Evolutionary conservation across 1,284 basidiomycete species (phyloP).

Genomic region (Microbotryomycetes sp.): DNA sequence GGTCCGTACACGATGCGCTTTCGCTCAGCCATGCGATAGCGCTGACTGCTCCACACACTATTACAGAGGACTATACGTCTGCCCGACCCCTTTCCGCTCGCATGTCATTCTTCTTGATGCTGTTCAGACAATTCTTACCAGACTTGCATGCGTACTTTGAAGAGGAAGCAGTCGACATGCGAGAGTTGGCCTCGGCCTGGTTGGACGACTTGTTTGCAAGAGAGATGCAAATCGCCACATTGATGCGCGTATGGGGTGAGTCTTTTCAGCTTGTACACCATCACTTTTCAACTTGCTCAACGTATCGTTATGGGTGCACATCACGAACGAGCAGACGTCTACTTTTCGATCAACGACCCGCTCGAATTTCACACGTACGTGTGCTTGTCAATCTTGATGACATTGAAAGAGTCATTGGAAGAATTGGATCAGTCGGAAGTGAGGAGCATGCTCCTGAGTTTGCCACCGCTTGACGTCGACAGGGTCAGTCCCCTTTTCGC

Average conservation of each 20-base stretch:
- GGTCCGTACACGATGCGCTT: slow-evolving; percentile 6
- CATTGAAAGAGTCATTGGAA: slow-evolving; percentile 40
- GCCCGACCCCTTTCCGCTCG: slow-evolving; percentile 34
- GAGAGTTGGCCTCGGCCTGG: slow-evolving; percentile 38
- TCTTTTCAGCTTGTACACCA: neutral
- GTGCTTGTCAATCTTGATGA: slow-evolving; percentile 40
- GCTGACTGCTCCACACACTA: no score
- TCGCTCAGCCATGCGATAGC: neutral
- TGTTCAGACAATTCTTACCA: slow-evolving; percentile 39
- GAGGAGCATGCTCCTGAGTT: slow-evolving; percentile 38
- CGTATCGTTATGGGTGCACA: neutral
- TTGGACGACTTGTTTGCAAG: slow-evolving; percentile 38
- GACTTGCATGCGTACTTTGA: slow-evolving; percentile 42
- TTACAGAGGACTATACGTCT: slow-evolving; percentile 1
- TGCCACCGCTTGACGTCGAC: slow-evolving; percentile 39
- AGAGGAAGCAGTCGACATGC: slow-evolving; percentile 40
- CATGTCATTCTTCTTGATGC: slow-evolving; percentile 39
- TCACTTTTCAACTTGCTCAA: neutral
- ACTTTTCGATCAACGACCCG: slow-evolving; percentile 38
- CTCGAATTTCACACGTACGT: slow-evolving; percentile 41
- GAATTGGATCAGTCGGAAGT: slow-evolving; percentile 40
- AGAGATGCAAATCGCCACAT: slow-evolving; percentile 38
- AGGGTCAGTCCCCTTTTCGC: slow-evolving; percentile 23
- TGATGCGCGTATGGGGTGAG: slow-evolving; percentile 33
- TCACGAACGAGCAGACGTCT: slow-evolving; percentile 31